Evolutionary conservation across 2,329 filamentous ascomycete genomes (phyloP).

Genomic region (Fusarium sp.): DNA sequence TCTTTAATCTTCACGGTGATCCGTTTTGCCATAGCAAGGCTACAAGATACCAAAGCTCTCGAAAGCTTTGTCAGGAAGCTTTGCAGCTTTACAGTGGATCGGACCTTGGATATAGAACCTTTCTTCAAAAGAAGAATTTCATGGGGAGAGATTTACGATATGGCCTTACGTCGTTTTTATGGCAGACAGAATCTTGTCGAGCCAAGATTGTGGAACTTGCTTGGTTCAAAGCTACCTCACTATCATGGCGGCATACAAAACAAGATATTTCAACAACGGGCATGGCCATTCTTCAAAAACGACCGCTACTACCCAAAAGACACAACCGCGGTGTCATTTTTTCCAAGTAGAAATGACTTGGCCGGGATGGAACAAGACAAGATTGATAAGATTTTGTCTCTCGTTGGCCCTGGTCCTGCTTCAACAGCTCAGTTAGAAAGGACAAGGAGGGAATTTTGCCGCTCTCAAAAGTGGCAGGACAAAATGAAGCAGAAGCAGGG

Average conservation of each 20-base stretch:
- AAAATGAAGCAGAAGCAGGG: rapidly evolving
- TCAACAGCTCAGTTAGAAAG: not conserved
- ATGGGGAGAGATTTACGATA: too few species aligned
- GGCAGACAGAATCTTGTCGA: too few species aligned
- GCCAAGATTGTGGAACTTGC: too few species aligned
- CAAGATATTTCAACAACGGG: slow-evolving; percentile 20
- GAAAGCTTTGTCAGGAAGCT: not conserved
- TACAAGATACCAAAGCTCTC: not conserved
- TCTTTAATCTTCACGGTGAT: not conserved
- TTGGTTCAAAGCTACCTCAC: too few species aligned
- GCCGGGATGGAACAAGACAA: not conserved
- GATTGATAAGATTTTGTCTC: rapidly evolving
- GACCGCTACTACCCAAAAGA: slow-evolving; percentile 6
- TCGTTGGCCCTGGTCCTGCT: not conserved
- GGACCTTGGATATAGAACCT: too few species aligned
- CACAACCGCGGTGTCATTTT: not conserved
- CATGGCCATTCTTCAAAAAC: slow-evolving; percentile 24
- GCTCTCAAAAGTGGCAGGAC: not conserved
- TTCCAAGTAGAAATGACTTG: not conserved
- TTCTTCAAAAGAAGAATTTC: too few species aligned
- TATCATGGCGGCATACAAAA: too few species aligned
- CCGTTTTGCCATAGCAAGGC: not conserved
- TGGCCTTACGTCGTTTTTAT: too few species aligned
- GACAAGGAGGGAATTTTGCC: not conserved
- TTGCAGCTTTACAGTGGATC: not conserved